phyloP scores from a whole-genome alignment of 73 alveolate species.

The Paramecium octaurelia region DNA sequence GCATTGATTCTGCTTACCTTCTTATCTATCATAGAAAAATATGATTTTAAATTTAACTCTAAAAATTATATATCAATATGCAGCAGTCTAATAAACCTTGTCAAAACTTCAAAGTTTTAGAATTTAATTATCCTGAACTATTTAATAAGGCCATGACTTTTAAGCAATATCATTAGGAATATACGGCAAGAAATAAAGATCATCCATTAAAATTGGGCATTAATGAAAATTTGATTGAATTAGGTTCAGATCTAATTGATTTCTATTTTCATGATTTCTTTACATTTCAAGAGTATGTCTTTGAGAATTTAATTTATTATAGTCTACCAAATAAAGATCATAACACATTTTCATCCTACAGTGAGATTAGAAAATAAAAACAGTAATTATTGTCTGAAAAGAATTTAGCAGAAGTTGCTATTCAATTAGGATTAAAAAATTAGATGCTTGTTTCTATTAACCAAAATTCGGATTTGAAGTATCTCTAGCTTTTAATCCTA shows the following conservation, averaged over 20 bases:
- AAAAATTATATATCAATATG: not conserved
- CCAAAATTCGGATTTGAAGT: not conserved
- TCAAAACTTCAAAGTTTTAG: not conserved
- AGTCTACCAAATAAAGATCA: not conserved
- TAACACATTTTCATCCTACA: not conserved
- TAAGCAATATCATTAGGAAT: not conserved
- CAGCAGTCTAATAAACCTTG: not conserved
- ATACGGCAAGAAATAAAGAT: not conserved
- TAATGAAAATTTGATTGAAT: not conserved
- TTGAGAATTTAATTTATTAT: not conserved
- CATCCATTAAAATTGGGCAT: not conserved
- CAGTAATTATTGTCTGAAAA: not conserved
- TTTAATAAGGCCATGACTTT: not conserved
- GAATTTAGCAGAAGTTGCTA: not conserved
- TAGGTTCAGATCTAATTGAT: not conserved
- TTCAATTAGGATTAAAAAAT: not conserved
- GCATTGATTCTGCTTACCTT: not conserved
- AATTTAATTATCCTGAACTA: not conserved
- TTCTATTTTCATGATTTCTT: not conserved
- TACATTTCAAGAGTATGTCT: not conserved
- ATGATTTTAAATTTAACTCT: not conserved
- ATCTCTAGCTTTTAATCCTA: not conserved
- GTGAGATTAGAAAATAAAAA: not conserved
- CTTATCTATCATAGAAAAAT: not conserved
- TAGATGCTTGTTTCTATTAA: not conserved